phyloP scores from a whole-genome alignment of 305 asterid species.

The Fraxinus platypoda region DNA sequence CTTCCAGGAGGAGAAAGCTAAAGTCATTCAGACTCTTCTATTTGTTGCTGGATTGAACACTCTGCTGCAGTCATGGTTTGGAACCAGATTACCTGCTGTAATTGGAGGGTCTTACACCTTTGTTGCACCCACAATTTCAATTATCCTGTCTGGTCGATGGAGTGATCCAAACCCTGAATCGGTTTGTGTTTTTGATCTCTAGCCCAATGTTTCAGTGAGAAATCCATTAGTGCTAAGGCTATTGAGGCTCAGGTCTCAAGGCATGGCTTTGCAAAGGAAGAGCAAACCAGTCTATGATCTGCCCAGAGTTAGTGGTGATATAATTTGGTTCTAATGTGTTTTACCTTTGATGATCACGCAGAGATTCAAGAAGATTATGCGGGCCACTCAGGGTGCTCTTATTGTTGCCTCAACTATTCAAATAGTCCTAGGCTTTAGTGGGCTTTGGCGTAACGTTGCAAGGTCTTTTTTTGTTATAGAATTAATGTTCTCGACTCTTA shows the following conservation, averaged over 20 bases:
- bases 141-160: constrained; percentile 72
- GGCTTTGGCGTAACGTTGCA: constrained; percentile 81
- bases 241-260: not conserved
- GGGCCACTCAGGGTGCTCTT: constrained; percentile 87
- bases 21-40: constrained; percentile 54
- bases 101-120: constrained; percentile 66
- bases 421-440: constrained; percentile 86
- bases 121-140: constrained; percentile 58
- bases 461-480: constrained; percentile 36
- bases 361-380: constrained; percentile 83
- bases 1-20: constrained; percentile 56
- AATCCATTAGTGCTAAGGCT: not conserved
- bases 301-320: not conserved
- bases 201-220: not conserved
- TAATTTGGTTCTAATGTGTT: not conserved
- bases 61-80: constrained; percentile 54
- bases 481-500: not conserved
- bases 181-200: constrained; percentile 42
- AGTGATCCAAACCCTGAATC: constrained; percentile 53
- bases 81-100: constrained; percentile 56
- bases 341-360: constrained; percentile 31
- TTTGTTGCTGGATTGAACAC: constrained; percentile 63
- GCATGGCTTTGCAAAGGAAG: not conserved
- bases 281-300: not conserved
- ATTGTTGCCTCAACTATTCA: constrained; percentile 89